Percentiles rank a stretch among this genome's conserved stretches.
phyloP scores from a whole-genome alignment of 495 filamentous ascomycete genomes.

The Melanomma pulvis-pyrius region DNA sequence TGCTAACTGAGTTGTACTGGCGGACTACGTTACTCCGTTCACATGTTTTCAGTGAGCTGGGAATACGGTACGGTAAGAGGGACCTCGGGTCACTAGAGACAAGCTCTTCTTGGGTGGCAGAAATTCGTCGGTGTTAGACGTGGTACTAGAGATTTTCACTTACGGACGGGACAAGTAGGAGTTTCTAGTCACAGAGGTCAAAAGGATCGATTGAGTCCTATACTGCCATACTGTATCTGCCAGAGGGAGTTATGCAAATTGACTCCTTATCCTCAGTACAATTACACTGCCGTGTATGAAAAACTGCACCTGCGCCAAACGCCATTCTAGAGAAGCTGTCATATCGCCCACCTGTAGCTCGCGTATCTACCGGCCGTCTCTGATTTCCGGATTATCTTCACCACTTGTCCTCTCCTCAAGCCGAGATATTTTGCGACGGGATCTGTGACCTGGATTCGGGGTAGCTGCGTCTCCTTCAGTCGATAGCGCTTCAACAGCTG shows the following conservation, averaged over 20 bases:
- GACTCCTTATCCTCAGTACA: not conserved
- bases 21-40: too few species aligned
- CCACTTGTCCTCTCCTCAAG: slow-evolving; percentile 88
- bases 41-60: too few species aligned
- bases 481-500: slow-evolving; percentile 83
- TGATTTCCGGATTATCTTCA: slow-evolving; percentile 90
- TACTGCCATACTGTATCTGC: not conserved
- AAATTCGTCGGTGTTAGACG: too few species aligned
- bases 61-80: too few species aligned
- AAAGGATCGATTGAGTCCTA: not conserved
- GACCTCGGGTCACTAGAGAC: too few species aligned
- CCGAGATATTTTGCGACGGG: slow-evolving; percentile 92
- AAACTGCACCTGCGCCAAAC: slow-evolving; percentile 20
- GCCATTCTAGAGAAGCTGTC: slow-evolving; percentile 36
- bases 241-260: not conserved
- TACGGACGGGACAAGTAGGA: not conserved
- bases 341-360: slow-evolving; percentile 69
- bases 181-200: not conserved
- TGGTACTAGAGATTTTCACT: too few species aligned
- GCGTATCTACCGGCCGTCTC: slow-evolving; percentile 81
- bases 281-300: not conserved
- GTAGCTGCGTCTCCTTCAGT: slow-evolving; percentile 95
- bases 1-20: too few species aligned
- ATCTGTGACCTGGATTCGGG: slow-evolving; percentile 86
- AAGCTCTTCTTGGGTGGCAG: too few species aligned